These are phyloP conservation scores for Dacryopinax spathularia DNA, from an alignment of 768 basidiomycete species.

Conservation along the genomic window DNA sequence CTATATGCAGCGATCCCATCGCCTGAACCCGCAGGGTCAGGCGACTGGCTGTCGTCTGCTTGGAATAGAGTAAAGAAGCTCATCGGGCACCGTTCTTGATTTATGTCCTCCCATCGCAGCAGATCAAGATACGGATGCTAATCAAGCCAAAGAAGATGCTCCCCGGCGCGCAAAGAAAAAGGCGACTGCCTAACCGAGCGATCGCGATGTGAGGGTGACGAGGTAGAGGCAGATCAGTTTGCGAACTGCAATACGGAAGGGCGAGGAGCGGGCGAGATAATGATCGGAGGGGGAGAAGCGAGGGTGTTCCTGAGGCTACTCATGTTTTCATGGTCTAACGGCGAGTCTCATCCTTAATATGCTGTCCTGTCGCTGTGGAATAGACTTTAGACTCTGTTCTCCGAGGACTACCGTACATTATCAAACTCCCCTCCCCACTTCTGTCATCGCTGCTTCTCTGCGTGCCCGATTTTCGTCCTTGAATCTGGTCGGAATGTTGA, in stretches of 20 bases:
- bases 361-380: neutral
- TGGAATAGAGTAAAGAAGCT: slow-evolving; percentile 55
- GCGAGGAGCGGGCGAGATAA: neutral
- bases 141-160: neutral
- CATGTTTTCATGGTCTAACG: neutral
- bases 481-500: neutral
- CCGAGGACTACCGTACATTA: neutral
- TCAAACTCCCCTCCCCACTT: neutral
- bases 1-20: neutral
- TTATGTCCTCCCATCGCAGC: neutral
- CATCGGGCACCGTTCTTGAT: slow-evolving; percentile 31
- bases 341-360: neutral
- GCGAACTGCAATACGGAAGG: no score
- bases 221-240: no score
- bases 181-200: neutral
- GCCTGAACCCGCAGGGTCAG: slow-evolving; percentile 16
- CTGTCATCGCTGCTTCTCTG: neutral
- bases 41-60: slow-evolving; percentile 55
- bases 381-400: neutral
- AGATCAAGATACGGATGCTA: neutral
- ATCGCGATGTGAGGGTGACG: neutral
- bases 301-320: neutral
- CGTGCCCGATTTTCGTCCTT: neutral
- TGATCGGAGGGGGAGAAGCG: neutral
- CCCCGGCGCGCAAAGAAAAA: neutral